Base-by-base conservation (phyloP, 805 yeast genomes). In the Zygosaccharomyces pseudorouxii region DNA sequence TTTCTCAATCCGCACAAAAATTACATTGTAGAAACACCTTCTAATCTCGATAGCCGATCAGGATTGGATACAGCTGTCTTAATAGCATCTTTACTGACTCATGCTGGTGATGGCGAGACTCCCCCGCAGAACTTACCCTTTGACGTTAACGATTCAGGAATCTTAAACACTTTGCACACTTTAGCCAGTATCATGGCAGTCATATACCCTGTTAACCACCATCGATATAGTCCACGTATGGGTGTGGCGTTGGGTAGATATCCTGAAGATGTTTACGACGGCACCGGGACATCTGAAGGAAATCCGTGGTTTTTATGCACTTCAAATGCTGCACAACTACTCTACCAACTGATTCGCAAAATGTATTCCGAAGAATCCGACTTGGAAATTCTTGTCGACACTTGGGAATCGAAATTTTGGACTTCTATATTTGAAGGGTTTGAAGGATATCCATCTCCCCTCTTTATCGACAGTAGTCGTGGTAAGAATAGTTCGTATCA, bases 231-330 rank as follows among this genome's bases (percentile, higher is more conserved):
- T 2, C 59, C 70, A 35, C 67, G 64, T 62, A 41, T 62, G 19
- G 78, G 77, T 2, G 82, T 83, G 44, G 96, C 85, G 0, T 67
- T 90, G 46, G 98, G 98, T 2, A 75, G 98, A 61, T 90, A 90
- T 61, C 96, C 97, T 0, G 98, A 90, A 61, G 98, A 90, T 67
- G 64, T 84, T 8, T 90, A 90, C 65, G 84, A 90, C 64, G 96
- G 96, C 0, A 69, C 72, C 51, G 81, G 80, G 0, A 71, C 77
- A 0, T 73, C 83, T 28, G 88, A 83, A 57, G 97, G 97, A 2
- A 89, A 90, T 60, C 97, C 98, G 5, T 90, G 97, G 98, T 89
- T 89, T 62, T 77, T 90, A 49, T 71, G 86, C 3, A 86, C 92
- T 0, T 78, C 85, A 0, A 72, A 85, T 3, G 88, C 87, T 2